Evolutionary conservation across 345 rosid genomes (phyloP).

Genomic region (Brassica incana): DNA sequence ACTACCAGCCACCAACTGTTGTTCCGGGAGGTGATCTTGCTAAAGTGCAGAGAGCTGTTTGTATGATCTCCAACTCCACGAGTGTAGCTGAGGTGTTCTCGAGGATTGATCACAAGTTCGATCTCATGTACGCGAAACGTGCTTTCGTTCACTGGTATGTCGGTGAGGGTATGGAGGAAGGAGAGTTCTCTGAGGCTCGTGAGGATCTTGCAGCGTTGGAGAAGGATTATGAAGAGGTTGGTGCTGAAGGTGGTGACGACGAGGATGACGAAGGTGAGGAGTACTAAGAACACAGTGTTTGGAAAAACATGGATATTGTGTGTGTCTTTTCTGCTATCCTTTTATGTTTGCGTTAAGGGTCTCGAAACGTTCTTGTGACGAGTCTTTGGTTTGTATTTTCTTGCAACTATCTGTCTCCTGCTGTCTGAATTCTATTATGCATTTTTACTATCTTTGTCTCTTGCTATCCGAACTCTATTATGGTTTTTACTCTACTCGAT

Average conservation of each 20-base stretch:
- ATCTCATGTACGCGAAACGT: slow-evolving; percentile 74
- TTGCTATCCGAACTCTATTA: neutral
- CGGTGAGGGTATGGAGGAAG: slow-evolving; percentile 89
- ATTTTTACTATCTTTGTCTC: neutral
- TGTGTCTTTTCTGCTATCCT: neutral
- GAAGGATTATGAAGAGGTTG: slow-evolving; percentile 81
- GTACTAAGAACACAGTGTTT: slow-evolving; percentile 29
- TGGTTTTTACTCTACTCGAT: neutral
- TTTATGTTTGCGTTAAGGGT: neutral
- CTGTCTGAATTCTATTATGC: neutral
- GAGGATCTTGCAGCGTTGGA: slow-evolving; percentile 78
- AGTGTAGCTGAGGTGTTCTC: slow-evolving; percentile 79
- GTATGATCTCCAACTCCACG: slow-evolving; percentile 85
- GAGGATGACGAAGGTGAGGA: slow-evolving; percentile 66
- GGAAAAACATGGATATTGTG: neutral
- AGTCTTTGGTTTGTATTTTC: slow-evolving; percentile 25
- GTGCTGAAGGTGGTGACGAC: slow-evolving; percentile 73
- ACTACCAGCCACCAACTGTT: slow-evolving; percentile 80
- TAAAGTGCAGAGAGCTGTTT: slow-evolving; percentile 74
- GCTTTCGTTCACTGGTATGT: slow-evolving; percentile 84
- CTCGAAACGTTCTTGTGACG: slow-evolving; percentile 30
- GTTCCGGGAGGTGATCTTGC: slow-evolving; percentile 86
- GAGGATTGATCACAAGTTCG: slow-evolving; percentile 73
- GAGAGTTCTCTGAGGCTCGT: slow-evolving; percentile 78
- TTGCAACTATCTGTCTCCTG: neutral